Percentiles rank a stretch among this genome's conserved stretches.
Conservation (phyloP, 805 yeast species). For the Candida gorgasii region DNA sequence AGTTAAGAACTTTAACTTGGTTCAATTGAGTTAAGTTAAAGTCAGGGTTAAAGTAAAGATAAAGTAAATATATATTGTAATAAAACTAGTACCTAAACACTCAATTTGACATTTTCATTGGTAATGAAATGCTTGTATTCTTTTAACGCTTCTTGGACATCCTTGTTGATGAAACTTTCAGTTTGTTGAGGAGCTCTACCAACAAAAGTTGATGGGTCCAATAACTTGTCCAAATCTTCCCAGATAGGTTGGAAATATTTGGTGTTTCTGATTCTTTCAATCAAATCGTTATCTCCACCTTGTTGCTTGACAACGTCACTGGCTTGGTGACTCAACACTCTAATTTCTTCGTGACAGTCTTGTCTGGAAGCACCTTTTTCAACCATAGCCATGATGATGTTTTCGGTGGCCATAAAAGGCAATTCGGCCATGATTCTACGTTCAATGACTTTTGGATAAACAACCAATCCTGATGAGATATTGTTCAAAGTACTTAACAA, state of each 20-base stretch:
- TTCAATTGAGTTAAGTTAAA: neutral
- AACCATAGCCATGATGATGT: conserved; percentile 99
- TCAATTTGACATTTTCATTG: conserved; percentile 70
- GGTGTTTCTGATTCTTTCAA: conserved; percentile 78
- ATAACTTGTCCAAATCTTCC: conserved; percentile 72
- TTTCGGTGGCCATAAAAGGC: conserved; percentile 99
- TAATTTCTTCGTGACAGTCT: conserved; percentile 96
- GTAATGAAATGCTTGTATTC: conserved; percentile 63
- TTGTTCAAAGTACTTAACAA: conserved; percentile 84
- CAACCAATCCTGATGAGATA: conserved; percentile 93
- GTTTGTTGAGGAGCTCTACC: conserved; percentile 99
- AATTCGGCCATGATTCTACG: conserved; percentile 92
- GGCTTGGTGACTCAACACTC: conserved; percentile 96
- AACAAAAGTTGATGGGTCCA: conserved; percentile 92
- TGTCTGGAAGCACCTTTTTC: conserved; percentile 97
- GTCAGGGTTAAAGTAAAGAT: no score
- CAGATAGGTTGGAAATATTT: conserved; percentile 87
- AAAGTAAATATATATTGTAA: neutral
- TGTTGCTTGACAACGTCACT: conserved; percentile 95
- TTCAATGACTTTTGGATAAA: conserved; percentile 97
- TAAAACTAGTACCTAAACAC: conserved; percentile 49
- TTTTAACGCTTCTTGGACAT: conserved; percentile 79
- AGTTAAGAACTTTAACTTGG: neutral
- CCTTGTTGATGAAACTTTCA: conserved; percentile 82
- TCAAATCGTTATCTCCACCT: conserved; percentile 98